phyloP scores from a whole-genome alignment of 345 rosid species.

The Melastoma malabathricum region DNA sequence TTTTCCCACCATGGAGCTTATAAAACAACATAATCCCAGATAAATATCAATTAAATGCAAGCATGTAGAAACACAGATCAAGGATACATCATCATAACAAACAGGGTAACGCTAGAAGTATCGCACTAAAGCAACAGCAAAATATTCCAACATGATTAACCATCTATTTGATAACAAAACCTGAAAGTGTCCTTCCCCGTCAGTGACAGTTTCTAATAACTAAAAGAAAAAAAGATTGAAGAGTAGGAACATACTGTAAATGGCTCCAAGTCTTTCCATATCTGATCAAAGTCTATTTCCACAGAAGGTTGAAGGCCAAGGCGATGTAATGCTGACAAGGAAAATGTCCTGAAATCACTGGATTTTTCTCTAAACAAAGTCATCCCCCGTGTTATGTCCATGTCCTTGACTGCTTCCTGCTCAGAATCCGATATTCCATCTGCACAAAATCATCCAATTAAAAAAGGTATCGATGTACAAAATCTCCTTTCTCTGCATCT shows the following conservation, averaged over 20 bases:
- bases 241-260: conserved; percentile 36
- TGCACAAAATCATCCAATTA: conserved; percentile 10
- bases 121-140: too few relatives aligned
- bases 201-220: not conserved
- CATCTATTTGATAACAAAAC: too few relatives aligned
- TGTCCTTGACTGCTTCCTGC: conserved; percentile 10
- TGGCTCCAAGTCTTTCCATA: conserved; percentile 57
- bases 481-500: too few relatives aligned
- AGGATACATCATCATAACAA: too few relatives aligned
- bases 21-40: too few relatives aligned
- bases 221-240: not conserved
- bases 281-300: conserved; percentile 29
- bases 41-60: too few relatives aligned
- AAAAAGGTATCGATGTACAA: too few relatives aligned
- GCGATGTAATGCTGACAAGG: conserved; percentile 54
- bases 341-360: conserved; percentile 46
- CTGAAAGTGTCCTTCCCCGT: not conserved
- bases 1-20: too few relatives aligned
- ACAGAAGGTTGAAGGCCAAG: conserved; percentile 42
- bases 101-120: too few relatives aligned
- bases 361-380: conserved; percentile 18
- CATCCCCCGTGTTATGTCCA: conserved; percentile 11
- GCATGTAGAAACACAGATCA: too few relatives aligned
- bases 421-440: conserved; percentile 11
- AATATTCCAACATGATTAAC: too few relatives aligned